phyloP scores from a whole-genome alignment of 306 rosid species.

The Cicer bijugum region DNA sequence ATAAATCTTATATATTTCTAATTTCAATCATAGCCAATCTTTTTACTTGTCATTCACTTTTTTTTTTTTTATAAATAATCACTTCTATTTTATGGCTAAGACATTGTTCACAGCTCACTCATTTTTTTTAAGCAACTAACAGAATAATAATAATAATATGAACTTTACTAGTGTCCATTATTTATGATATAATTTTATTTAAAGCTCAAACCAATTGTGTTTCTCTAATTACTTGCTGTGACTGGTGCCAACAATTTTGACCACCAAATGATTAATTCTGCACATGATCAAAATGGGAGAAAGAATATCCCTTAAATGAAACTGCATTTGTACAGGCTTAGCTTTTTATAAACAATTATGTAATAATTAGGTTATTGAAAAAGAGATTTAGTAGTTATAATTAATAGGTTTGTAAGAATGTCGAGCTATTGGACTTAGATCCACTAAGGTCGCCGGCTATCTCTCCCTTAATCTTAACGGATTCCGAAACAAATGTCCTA shows the following conservation, averaged over 20 bases:
- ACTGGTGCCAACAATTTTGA: background rate
- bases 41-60: background rate
- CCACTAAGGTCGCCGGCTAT: background rate
- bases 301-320: background rate
- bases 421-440: background rate
- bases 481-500: background rate
- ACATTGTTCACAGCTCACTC: background rate
- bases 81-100: background rate
- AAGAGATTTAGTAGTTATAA: background rate
- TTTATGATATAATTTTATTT: background rate
- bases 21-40: background rate
- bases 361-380: background rate
- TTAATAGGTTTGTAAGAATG: background rate
- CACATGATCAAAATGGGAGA: background rate
- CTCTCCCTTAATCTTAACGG: background rate
- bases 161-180: conserved; percentile 14
- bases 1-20: too few species aligned
- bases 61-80: background rate
- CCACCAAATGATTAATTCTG: background rate
- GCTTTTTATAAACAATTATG: background rate
- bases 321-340: background rate
- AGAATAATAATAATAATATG: background rate
- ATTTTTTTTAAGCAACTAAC: background rate
- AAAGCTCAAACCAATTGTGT: conserved; percentile 6
- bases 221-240: background rate